Evolutionary conservation across 2,329 filamentous ascomycete genomes (phyloP).

Genomic region (Sarocladium kiliense): DNA sequence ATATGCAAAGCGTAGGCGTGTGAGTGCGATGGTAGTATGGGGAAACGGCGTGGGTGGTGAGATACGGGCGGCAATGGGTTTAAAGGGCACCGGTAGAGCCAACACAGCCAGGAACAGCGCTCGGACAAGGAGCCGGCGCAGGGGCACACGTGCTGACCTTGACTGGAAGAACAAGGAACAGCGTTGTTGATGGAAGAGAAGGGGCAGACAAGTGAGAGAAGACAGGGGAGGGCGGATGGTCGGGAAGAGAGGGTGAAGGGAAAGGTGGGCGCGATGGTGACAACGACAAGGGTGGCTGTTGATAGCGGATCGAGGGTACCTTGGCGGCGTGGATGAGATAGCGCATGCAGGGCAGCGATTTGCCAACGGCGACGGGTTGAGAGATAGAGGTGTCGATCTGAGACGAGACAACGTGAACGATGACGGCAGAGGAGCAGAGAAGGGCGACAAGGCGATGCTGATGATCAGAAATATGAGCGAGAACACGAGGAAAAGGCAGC

Average conservation of each 20-base stretch:
- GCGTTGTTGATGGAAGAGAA: constrained; percentile 1
- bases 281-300: constrained; percentile 6
- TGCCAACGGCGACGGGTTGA: not conserved
- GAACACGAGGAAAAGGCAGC: not conserved
- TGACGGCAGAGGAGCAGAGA: not conserved
- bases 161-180: not conserved
- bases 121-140: not conserved
- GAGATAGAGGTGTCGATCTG: not conserved
- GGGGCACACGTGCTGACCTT: not conserved
- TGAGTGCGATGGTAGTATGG: not conserved
- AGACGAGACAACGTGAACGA: not conserved
- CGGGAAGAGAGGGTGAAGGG: constrained; percentile 5
- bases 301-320: constrained; percentile 8
- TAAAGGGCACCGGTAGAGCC: not conserved
- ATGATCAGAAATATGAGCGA: not conserved
- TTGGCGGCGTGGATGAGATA: constrained; percentile 8
- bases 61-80: constrained; percentile 4
- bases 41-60: not conserved
- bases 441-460: not conserved
- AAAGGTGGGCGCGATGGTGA: constrained; percentile 4
- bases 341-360: constrained; percentile 6
- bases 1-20: constrained; percentile 1
- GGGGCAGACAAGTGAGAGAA: not conserved
- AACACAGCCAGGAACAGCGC: not conserved
- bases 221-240: constrained; percentile 6